Percentiles rank a stretch among this genome's conserved stretches.
Conservation (phyloP, 179 eudicot species). For the Drosera spatulata region DNA sequence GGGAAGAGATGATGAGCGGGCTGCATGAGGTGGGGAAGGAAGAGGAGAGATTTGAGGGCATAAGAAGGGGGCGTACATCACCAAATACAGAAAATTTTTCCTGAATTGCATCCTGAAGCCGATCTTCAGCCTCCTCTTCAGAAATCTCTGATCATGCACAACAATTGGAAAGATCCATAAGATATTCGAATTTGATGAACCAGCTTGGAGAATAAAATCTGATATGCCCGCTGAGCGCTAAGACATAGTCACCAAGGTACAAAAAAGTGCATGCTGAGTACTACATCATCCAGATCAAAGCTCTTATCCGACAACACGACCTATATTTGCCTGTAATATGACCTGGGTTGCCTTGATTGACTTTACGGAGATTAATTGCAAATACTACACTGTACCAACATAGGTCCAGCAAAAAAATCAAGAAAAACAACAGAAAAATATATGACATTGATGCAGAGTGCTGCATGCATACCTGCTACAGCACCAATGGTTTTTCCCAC, state of each 20-base stretch:
- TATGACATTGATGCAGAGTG: background rate
- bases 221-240: no score
- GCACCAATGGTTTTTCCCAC: constrained; percentile 91
- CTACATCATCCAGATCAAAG: no score
- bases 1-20: background rate
- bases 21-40: background rate
- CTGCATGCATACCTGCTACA: constrained; percentile 43
- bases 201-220: no score
- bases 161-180: no score
- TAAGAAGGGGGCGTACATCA: constrained; percentile 50
- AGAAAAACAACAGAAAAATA: background rate
- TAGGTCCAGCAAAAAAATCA: background rate
- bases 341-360: no score
- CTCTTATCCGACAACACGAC: no score
- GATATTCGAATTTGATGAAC: no score
- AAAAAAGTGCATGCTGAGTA: no score
- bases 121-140: constrained; percentile 95
- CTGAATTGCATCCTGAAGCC: constrained; percentile 89
- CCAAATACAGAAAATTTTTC: constrained; percentile 89
- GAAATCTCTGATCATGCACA: constrained; percentile 48
- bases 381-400: no score
- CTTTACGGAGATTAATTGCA: no score
- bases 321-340: no score
- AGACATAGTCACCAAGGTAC: no score
- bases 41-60: background rate